A percentile compares a stretch with the other conserved stretches of the same genome.
phyloP scores from a whole-genome alignment of 106 monocot species.

The Triglochin maritima region DNA sequence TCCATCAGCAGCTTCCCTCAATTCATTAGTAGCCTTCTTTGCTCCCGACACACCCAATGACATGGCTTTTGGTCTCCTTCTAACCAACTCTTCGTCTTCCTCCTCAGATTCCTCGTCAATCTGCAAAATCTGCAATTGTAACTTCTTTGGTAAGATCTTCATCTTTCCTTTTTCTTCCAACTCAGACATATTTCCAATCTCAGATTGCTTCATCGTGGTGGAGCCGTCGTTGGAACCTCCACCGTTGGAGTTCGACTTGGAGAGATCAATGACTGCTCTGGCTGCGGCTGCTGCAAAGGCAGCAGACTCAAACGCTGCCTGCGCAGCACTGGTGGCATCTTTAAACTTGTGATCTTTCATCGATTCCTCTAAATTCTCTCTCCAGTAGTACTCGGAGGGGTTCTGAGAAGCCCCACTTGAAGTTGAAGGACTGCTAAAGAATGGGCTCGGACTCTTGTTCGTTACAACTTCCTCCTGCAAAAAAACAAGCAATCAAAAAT shows the following conservation, averaged over 20 bases:
- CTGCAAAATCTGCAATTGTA: neutral
- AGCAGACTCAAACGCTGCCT: constrained; percentile 64
- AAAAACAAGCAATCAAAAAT: too few relatives aligned
- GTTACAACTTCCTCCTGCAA: neutral
- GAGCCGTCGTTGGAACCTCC: constrained; percentile 2
- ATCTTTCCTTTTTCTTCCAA: neutral
- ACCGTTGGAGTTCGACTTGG: constrained; percentile 22
- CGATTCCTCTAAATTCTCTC: constrained; percentile 1
- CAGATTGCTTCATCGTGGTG: neutral
- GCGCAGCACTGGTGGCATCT: constrained; percentile 57
- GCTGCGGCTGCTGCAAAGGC: constrained; percentile 63
- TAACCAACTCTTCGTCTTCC: neutral
- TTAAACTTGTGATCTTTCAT: constrained; percentile 16
- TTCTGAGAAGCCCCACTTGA: neutral
- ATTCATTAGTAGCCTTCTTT: neutral
- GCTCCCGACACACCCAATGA: neutral
- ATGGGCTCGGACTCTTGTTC: neutral
- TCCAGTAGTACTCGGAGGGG: neutral
- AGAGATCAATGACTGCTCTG: constrained; percentile 50
- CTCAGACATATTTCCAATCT: neutral
- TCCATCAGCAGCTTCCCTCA: neutral
- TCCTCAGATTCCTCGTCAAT: neutral
- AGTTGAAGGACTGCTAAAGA: neutral
- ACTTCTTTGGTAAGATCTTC: neutral
- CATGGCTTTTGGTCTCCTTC: neutral